Conservation (phyloP, 306 rosid species). For the Ceratonia siliqua region DNA sequence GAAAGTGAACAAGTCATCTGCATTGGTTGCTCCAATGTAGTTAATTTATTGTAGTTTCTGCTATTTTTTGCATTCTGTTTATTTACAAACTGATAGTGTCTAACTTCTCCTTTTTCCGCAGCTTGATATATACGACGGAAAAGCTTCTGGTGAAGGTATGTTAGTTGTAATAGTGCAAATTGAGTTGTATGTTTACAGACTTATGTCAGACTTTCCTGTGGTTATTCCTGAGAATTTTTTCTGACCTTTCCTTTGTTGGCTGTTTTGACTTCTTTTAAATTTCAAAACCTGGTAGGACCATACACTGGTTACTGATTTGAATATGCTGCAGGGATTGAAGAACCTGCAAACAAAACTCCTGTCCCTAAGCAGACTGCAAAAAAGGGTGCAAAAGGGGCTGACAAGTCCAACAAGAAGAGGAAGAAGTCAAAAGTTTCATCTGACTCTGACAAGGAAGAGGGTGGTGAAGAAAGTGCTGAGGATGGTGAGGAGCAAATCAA, state of each 20-base stretch:
- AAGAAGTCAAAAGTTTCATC: constrained; percentile 67
- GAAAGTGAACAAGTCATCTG: neutral
- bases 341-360: constrained; percentile 36
- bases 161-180: constrained; percentile 17
- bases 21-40: neutral
- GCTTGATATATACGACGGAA: constrained; percentile 87
- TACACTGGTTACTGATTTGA: constrained; percentile 17
- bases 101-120: constrained; percentile 44
- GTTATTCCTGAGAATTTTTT: neutral
- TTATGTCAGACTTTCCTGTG: neutral
- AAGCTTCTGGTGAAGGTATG: constrained; percentile 80
- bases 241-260: neutral
- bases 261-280: neutral
- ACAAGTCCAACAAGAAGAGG: constrained; percentile 68
- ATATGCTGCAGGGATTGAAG: constrained; percentile 47
- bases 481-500: constrained; percentile 59
- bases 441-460: constrained; percentile 64
- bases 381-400: constrained; percentile 60
- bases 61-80: neutral
- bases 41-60: neutral
- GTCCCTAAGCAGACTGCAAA: constrained; percentile 62
- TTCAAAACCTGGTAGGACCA: neutral
- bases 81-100: constrained; percentile 17
- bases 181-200: neutral
- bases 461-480: constrained; percentile 52